Percentiles rank a stretch among this genome's conserved stretches.
Evolutionary conservation across 2,329 filamentous ascomycete genomes (phyloP).

Genomic region (Hypoxylon sp.): DNA sequence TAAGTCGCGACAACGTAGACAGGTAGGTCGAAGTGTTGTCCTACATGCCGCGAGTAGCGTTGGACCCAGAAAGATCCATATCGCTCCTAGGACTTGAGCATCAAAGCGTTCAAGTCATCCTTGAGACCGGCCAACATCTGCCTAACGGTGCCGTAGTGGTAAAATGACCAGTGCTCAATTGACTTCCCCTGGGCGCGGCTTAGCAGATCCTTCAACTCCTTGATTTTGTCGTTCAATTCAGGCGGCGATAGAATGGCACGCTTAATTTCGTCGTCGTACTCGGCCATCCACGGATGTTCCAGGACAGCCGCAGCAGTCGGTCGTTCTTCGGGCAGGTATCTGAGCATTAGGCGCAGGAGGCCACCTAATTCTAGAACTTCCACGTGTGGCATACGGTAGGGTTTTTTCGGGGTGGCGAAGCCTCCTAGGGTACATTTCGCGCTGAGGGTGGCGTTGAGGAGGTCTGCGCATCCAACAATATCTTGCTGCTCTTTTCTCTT

Average conservation of each 20-base stretch:
- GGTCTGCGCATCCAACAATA: background rate
- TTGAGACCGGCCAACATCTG: background rate
- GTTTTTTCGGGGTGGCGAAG: background rate
- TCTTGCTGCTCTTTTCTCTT: background rate
- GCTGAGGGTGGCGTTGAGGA: background rate
- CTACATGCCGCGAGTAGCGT: background rate
- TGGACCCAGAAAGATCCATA: background rate
- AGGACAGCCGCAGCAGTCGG: background rate
- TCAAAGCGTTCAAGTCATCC: background rate
- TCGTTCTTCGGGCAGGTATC: background rate
- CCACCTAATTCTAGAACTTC: background rate
- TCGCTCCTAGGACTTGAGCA: background rate
- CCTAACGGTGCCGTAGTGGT: too few relatives aligned
- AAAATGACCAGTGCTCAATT: too few relatives aligned
- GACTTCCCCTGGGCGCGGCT: too few relatives aligned
- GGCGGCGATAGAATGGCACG: background rate
- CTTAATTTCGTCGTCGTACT: background rate
- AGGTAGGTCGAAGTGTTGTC: background rate
- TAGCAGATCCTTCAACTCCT: background rate
- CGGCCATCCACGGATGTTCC: background rate
- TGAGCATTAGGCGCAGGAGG: background rate
- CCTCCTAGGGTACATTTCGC: background rate
- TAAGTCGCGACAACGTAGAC: background rate
- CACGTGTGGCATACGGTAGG: background rate
- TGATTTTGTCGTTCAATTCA: background rate